Percentiles rank a stretch among this genome's conserved stretches.
These are phyloP conservation scores for Ilyonectria sp. DNA, from an alignment of 2,329 filamentous ascomycete genomes.

Conservation along the genomic window DNA sequence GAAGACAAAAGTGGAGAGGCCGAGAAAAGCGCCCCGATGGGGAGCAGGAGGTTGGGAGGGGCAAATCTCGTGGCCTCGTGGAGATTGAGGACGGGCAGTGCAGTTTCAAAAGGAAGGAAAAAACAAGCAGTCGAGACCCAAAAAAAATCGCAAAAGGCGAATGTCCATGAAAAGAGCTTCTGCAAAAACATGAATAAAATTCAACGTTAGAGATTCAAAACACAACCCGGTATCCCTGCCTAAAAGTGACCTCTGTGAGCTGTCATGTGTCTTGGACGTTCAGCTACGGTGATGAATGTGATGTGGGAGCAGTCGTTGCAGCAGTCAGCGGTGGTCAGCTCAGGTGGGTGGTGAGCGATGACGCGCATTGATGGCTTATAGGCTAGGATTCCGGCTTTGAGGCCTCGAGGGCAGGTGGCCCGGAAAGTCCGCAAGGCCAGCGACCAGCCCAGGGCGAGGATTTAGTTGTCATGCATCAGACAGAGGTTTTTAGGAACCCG, in stretches of 20 bases:
- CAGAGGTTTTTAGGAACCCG: background rate
- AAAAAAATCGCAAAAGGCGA: slow-evolving; percentile 49
- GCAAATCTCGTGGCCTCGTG: slow-evolving; percentile 22
- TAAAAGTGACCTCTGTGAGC: slow-evolving; percentile 31
- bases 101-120: slow-evolving; percentile 33
- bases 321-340: background rate
- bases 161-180: slow-evolving; percentile 39
- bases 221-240: slow-evolving; percentile 6
- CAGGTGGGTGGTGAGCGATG: slow-evolving; percentile 16
- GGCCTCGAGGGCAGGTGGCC: background rate
- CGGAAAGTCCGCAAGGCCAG: background rate
- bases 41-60: slow-evolving; percentile 23
- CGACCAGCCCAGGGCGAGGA: background rate
- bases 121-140: slow-evolving; percentile 35
- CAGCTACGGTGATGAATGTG: slow-evolving; percentile 1
- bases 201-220: slow-evolving; percentile 31
- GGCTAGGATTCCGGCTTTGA: slow-evolving; percentile 2
- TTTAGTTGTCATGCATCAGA: background rate
- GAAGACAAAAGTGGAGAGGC: slow-evolving; percentile 43
- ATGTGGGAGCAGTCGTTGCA: background rate
- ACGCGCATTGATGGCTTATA: slow-evolving; percentile 24
- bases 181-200: slow-evolving; percentile 50
- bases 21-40: slow-evolving; percentile 23
- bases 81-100: background rate
- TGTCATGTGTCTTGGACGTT: slow-evolving; percentile 28